Conservation (phyloP, 768 basidiomycete genomes). For the Xerocomellus intermedius region DNA sequence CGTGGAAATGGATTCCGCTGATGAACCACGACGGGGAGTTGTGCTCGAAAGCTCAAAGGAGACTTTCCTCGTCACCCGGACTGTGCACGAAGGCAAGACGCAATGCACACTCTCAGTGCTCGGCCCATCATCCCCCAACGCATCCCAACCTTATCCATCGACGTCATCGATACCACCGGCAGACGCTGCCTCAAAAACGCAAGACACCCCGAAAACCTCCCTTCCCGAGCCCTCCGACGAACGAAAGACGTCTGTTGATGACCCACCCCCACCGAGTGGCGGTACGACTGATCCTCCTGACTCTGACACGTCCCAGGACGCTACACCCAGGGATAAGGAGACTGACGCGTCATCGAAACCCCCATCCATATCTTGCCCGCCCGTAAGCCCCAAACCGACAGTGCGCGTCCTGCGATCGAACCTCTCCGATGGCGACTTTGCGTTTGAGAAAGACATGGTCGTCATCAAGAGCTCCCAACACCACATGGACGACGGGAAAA, state of each 20-base stretch:
- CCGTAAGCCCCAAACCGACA: background rate
- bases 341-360: background rate
- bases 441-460: conserved; percentile 22
- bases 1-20: conserved; percentile 7
- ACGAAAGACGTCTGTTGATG: background rate
- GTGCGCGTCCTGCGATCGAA: conserved; percentile 16
- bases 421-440: conserved; percentile 21
- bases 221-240: background rate
- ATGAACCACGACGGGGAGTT: conserved; percentile 15
- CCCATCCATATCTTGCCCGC: background rate
- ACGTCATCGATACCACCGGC: background rate
- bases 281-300: conserved; percentile 3
- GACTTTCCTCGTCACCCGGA: conserved; percentile 22
- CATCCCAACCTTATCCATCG: background rate
- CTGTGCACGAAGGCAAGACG: conserved; percentile 3
- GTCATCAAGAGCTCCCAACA: conserved; percentile 8
- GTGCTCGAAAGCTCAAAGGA: conserved; percentile 26
- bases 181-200: conserved; percentile 5
- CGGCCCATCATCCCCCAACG: background rate
- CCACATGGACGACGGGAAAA: conserved; percentile 4
- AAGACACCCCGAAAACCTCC: background rate
- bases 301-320: background rate
- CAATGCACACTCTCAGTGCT: conserved; percentile 22
- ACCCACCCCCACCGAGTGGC: background rate
- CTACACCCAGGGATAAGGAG: background rate